Evolutionary conservation across 2,329 filamentous ascomycete species (phyloP), one percentile per base, ranked within the genome.

Genomic region (Chaetomiaceae sp.): DNA sequence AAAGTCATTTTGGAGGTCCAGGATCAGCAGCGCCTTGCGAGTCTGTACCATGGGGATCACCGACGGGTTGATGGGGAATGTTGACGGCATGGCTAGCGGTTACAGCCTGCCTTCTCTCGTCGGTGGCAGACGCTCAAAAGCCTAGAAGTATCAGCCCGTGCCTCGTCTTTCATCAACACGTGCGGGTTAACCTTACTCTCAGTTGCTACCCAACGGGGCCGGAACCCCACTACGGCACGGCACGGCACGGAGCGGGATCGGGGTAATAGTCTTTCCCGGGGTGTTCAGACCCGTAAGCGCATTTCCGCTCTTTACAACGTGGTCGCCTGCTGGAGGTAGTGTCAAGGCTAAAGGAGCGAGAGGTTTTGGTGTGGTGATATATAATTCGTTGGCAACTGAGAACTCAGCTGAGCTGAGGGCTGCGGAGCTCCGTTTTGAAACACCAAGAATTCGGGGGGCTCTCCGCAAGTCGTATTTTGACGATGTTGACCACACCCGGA

Each of bases 1-100:
- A 64, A 97, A 96, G 67, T 96, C 92, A 63, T 95, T 90, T 66
- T 97, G 94, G 32, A 95, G 81, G 64, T 96, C 92, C 58, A 96
- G 78, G 16, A 95, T 73, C 18, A 97, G 75, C 38, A 99, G 76
- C 1, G 89, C 92, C 70, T 80, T 81, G 47, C 82, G 77, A 8
- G 81, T 81, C 27, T 70, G 73, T 48, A 86, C 69, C 44, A 78
- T 71, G 10, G 82, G 82, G 18, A 85, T 72, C 32, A 75, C 72
- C 41, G 76, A 68, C 34, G 74, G 70, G 61, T 83, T 78, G 66
- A 85, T 81, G 56, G 77, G 66, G 64, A 85, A 81, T 72, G 81
- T 80, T 55, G 50, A 50, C 37, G 54, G 42, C 58, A 60, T 59
- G 44, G 32, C 47, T 42, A 25, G 25, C 25, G 13, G 33, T 32